Evolutionary conservation across 345 rosid species (phyloP), one percentile per base, ranked within the genome.

Genomic region (Reutealis trisperma): DNA sequence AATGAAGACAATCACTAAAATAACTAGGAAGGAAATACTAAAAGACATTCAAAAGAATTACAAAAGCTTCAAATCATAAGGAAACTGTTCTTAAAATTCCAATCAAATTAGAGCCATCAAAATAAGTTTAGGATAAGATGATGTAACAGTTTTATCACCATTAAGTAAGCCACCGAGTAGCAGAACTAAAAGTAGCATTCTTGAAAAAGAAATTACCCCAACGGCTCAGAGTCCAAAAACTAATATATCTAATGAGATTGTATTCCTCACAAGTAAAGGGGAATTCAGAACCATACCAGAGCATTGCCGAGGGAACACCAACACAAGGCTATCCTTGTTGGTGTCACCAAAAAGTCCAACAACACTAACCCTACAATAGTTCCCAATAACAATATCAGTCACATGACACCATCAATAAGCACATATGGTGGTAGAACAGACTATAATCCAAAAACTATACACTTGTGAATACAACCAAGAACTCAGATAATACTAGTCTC

Each of bases 301-400:
- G 84, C 75, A 78, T 76, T 76, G 92, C 85, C 71, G 89, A 81
- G 83, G 81, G 78, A 22, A 82, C 85, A 86, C 88, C 88, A 90
- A 90, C 92, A 88, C 79, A 76, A 84, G 79, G 79, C 66, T 76
- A 71, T 77, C 82, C 82, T 83, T 84, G 89, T 84, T 89, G 88
- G 89, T 82, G 85, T 83, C 82, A 88, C 74, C 86, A 85, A 75
- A 47, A 79, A 66, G 84, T 83, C 84, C 85, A 83, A 83, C 63
- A 87, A 87, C 72, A 85, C 89, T 87, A 90, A 86, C 84, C 90
- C 89, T 87, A 87, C 90, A 87, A 87, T 74, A 86, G 80, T 85
- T 83, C 88, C 84, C 86, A 85, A 79, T 72, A 81, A 66, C 71
- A 82, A 64, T 69, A 86, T 83, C 85, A 88, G 89, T 69, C 52